Conservation (phyloP, 169 alveolate species). For the Toxoplasma gondii region DNA sequence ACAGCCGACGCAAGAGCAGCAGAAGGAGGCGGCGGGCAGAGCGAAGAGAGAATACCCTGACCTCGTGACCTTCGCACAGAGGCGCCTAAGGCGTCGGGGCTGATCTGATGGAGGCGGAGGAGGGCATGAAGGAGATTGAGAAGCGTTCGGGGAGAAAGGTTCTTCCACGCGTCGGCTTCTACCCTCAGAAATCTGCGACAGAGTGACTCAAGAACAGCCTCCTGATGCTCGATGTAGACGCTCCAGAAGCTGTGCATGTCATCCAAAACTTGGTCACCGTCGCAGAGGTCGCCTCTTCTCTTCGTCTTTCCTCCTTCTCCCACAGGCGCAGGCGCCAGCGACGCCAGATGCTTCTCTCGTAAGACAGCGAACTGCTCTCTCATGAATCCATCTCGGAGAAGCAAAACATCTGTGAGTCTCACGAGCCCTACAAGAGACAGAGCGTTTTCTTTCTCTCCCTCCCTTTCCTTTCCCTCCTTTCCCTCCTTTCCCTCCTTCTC, state of each 20-base stretch:
- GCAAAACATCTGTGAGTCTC: not conserved
- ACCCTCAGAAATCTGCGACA: not conserved
- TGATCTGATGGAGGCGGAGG: not conserved
- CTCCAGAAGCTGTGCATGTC: not conserved
- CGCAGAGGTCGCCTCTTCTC: not conserved
- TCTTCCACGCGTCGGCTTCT: not conserved
- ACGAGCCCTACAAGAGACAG: not conserved
- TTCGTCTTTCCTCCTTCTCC: too few relatives aligned
- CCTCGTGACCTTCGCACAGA: not conserved
- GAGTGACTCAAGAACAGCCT: not conserved
- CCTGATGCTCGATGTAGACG: not conserved
- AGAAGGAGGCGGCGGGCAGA: not conserved
- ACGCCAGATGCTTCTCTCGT: not conserved
- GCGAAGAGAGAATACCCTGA: not conserved
- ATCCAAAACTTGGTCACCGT: not conserved
- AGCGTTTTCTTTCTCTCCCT: not conserved
- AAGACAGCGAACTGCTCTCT: not conserved
- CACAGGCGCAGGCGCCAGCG: not conserved
- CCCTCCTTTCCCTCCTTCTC: not conserved
- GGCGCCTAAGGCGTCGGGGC: not conserved
- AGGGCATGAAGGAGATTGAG: not conserved
- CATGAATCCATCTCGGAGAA: not conserved
- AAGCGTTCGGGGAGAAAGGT: not conserved
- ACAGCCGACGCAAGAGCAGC: too few relatives aligned
- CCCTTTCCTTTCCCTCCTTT: not conserved